phyloP scores from a whole-genome alignment of 768 basidiomycete genomes.

The Pleurotus djamor region DNA sequence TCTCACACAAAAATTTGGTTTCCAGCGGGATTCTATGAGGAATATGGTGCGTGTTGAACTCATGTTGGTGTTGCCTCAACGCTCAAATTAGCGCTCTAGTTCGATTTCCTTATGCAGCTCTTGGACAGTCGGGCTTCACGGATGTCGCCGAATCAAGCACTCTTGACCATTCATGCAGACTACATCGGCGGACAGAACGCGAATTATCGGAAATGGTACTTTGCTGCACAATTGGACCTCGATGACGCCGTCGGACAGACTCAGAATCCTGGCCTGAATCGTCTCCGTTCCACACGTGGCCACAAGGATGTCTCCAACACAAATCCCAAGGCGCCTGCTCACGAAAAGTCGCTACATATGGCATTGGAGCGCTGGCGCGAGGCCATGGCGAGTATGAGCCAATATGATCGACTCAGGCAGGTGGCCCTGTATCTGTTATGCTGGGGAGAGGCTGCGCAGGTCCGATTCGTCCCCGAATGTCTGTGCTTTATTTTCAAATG shows the following conservation, averaged over 20 bases:
- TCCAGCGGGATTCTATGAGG: conserved; percentile 92
- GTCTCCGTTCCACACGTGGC: conserved; percentile 69
- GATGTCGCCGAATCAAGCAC: conserved; percentile 95
- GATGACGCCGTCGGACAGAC: conserved; percentile 94
- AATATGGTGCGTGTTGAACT: conserved; percentile 68
- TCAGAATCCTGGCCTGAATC: conserved; percentile 88
- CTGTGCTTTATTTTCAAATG: conserved; percentile 99
- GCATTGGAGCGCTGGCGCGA: conserved; percentile 94
- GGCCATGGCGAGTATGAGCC: conserved; percentile 98
- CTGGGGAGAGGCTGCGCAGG: conserved; percentile 98
- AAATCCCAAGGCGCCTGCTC: conserved; percentile 46
- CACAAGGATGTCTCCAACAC: neutral
- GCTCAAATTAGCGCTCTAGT: conserved; percentile 42
- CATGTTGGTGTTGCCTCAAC: conserved; percentile 5
- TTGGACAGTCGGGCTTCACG: conserved; percentile 96
- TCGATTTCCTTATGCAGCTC: conserved; percentile 97
- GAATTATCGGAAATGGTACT: conserved; percentile 99
- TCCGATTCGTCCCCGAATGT: conserved; percentile 95
- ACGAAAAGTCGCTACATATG: conserved; percentile 67
- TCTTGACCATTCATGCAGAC: conserved; percentile 95
- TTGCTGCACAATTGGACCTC: conserved; percentile 96
- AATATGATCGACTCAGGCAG: conserved; percentile 95
- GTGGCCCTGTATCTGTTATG: conserved; percentile 93
- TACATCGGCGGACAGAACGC: conserved; percentile 99
- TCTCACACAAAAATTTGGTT: conserved; percentile 98